These are phyloP conservation scores for Gossypium turneri DNA, from an alignment of 345 rosid genomes.

Conservation along the genomic window DNA sequence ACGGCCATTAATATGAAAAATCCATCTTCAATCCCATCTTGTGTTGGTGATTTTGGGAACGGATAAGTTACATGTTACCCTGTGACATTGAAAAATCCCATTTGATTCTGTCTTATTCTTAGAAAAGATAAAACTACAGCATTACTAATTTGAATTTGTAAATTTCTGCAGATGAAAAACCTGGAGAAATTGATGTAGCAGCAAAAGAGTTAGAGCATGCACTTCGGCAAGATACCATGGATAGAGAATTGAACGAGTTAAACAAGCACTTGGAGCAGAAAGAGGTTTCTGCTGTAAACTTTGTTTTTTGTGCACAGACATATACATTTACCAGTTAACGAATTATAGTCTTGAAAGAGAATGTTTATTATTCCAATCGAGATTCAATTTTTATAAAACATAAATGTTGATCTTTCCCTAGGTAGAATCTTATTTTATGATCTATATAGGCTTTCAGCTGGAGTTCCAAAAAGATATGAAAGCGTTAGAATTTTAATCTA, in stretches of 20 bases:
- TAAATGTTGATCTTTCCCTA: neutral
- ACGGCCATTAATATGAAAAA: neutral
- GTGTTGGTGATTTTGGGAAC: neutral
- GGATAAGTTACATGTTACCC: neutral
- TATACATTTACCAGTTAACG: neutral
- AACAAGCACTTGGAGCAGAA: slow-evolving; percentile 84
- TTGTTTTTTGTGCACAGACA: slow-evolving; percentile 1
- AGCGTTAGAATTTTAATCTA: neutral
- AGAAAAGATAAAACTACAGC: neutral
- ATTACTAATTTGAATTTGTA: neutral
- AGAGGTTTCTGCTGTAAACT: slow-evolving; percentile 46
- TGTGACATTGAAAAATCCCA: neutral
- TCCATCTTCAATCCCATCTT: neutral
- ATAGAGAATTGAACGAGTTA: slow-evolving; percentile 73
- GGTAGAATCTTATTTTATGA: neutral
- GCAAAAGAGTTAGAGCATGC: slow-evolving; percentile 91
- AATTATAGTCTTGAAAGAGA: neutral
- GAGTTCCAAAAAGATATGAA: neutral
- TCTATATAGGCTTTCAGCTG: neutral
- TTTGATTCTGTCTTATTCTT: neutral
- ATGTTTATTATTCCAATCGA: neutral
- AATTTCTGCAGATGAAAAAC: slow-evolving; percentile 41
- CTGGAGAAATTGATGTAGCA: slow-evolving; percentile 71
- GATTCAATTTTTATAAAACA: neutral
- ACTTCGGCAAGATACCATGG: slow-evolving; percentile 73